phyloP scores from a whole-genome alignment of 352 stramenopile species.

The Globisporangium paroecandrum region DNA sequence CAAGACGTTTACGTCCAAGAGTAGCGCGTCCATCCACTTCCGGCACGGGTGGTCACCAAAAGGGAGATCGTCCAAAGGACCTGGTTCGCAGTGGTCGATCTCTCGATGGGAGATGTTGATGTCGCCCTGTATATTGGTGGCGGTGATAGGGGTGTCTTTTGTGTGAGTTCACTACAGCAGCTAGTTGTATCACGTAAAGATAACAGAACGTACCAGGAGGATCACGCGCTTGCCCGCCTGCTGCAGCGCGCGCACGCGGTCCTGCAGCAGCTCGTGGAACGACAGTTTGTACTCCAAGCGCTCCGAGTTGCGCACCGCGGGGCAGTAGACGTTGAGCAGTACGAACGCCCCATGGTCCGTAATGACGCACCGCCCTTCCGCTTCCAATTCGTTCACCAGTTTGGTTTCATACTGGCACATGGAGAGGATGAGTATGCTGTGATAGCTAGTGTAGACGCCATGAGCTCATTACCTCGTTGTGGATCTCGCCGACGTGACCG shows the following conservation, averaged over 20 bases:
- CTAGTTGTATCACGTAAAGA: neutral
- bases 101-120: slow-evolving; percentile 79
- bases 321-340: slow-evolving; percentile 89
- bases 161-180: neutral
- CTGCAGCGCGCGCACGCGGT: slow-evolving; percentile 53
- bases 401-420: slow-evolving; percentile 41
- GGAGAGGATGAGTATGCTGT: neutral
- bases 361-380: slow-evolving; percentile 82
- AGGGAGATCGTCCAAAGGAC: slow-evolving; percentile 22
- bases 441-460: neutral
- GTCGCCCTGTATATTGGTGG: slow-evolving; percentile 46
- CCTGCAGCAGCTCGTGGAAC: slow-evolving; percentile 71
- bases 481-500: slow-evolving; percentile 45
- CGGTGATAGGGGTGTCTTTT: too few relatives aligned
- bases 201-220: slow-evolving; percentile 42
- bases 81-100: slow-evolving; percentile 76
- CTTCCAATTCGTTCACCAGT: slow-evolving; percentile 58
- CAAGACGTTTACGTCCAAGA: slow-evolving; percentile 10
- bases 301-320: slow-evolving; percentile 60
- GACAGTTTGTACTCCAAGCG: slow-evolving; percentile 84
- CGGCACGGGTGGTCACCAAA: slow-evolving; percentile 68
- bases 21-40: slow-evolving; percentile 52
- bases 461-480: slow-evolving; percentile 37
- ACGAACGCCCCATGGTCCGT: slow-evolving; percentile 88
- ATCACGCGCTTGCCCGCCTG: slow-evolving; percentile 52